Percentiles rank a stretch among this genome's conserved stretches.
Evolutionary conservation across 495 filamentous ascomycete genomes (phyloP).

Genomic region (Penicillium lividum): DNA sequence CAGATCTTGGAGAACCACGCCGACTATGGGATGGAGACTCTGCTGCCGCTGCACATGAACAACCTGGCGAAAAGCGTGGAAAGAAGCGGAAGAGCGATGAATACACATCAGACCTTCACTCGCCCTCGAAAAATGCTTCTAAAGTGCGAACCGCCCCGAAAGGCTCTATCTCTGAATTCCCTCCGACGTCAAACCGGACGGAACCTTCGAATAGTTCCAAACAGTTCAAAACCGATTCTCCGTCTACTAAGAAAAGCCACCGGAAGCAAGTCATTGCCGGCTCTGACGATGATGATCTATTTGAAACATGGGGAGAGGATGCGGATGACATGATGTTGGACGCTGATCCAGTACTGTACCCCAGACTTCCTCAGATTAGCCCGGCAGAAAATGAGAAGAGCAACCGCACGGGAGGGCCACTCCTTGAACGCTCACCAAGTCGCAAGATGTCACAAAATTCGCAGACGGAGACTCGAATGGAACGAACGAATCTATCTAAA

Average conservation of each 20-base stretch:
- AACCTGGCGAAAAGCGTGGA: constrained; percentile 50
- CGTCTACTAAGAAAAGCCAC: constrained; percentile 10
- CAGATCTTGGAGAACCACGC: constrained; percentile 52
- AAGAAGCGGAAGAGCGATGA: constrained; percentile 78
- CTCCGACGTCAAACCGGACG: constrained; percentile 2
- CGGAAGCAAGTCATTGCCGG: constrained; percentile 39
- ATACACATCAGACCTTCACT: constrained; percentile 51
- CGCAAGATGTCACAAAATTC: background rate
- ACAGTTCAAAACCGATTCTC: constrained; percentile 7
- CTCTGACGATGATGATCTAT: constrained; percentile 45
- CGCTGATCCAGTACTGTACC: constrained; percentile 30
- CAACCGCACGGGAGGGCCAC: background rate
- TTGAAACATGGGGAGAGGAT: constrained; percentile 28
- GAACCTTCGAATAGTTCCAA: constrained; percentile 6
- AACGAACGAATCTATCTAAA: constrained; percentile 8
- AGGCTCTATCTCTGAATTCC: background rate
- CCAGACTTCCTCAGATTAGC: constrained; percentile 30
- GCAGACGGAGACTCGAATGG: background rate
- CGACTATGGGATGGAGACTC: constrained; percentile 62
- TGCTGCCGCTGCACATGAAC: constrained; percentile 46
- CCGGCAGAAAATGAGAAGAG: constrained; percentile 14
- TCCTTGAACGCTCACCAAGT: background rate
- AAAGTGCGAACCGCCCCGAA: constrained; percentile 28
- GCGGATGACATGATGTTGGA: constrained; percentile 30
- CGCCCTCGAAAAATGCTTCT: constrained; percentile 30